A percentile compares a stretch with the other conserved stretches of the same genome.
Conservation (phyloP, 495 filamentous ascomycete species). For the Penicillium ucsense region DNA sequence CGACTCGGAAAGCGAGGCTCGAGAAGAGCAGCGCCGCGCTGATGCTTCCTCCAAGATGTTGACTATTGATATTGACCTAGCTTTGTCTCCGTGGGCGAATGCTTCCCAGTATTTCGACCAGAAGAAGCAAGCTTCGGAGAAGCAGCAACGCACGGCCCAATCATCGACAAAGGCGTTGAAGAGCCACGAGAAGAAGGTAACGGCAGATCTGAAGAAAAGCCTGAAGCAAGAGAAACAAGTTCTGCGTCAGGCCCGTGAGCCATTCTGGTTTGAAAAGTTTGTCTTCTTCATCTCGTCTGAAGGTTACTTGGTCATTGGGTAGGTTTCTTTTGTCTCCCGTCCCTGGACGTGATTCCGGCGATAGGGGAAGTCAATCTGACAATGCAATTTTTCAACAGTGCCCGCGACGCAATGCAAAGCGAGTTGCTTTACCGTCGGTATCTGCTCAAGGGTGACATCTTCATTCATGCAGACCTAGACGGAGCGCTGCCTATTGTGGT, state of each 20-base stretch:
- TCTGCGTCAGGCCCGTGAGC: slow-evolving; percentile 69
- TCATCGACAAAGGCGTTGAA: slow-evolving; percentile 81
- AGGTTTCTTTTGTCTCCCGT: slow-evolving; percentile 5
- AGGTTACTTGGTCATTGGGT: slow-evolving; percentile 78
- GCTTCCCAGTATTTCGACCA: slow-evolving; percentile 87
- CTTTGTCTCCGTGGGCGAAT: slow-evolving; percentile 74
- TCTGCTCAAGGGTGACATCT: slow-evolving; percentile 79
- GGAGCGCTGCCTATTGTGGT: slow-evolving; percentile 77
- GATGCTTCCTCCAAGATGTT: slow-evolving; percentile 34
- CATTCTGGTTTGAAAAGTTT: slow-evolving; percentile 96
- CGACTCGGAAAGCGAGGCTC: slow-evolving; percentile 46
- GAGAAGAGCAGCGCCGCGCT: slow-evolving; percentile 19
- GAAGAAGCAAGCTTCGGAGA: slow-evolving; percentile 70
- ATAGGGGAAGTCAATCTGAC: background rate
- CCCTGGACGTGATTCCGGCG: too few species aligned
- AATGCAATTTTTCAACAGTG: slow-evolving; percentile 27
- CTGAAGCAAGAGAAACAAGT: slow-evolving; percentile 89
- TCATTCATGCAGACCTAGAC: slow-evolving; percentile 81
- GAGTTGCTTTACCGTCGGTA: slow-evolving; percentile 82
- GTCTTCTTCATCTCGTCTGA: slow-evolving; percentile 91
- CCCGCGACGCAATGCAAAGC: slow-evolving; percentile 80
- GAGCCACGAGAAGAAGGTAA: slow-evolving; percentile 80
- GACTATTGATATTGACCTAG: slow-evolving; percentile 75
- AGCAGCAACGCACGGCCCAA: slow-evolving; percentile 74
- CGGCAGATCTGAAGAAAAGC: slow-evolving; percentile 70